phyloP scores from a whole-genome alignment of 306 rosid genomes.

The Prunus salicina region DNA sequence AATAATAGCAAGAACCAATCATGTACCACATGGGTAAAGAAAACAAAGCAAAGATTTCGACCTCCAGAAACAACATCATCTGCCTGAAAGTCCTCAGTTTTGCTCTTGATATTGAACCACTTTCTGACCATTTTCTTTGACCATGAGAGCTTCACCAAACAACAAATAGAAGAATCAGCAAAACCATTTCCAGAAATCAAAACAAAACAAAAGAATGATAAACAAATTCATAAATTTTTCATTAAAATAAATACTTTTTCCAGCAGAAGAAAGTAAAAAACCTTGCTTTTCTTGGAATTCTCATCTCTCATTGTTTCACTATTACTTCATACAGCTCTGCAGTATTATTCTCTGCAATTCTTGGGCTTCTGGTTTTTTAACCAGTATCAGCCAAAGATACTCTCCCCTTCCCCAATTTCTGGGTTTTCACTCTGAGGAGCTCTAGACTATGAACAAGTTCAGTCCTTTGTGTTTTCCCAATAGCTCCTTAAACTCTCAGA shows the following conservation, averaged over 20 bases:
- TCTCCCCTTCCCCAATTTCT: constrained; percentile 33
- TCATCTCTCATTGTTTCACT: constrained; percentile 82
- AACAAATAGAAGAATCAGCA: constrained; percentile 42
- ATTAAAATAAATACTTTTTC: background rate
- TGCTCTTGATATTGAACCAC: constrained; percentile 92
- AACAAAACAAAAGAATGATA: constrained; percentile 11
- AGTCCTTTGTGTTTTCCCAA: background rate
- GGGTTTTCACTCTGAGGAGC: constrained; percentile 20
- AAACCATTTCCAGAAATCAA: constrained; percentile 27
- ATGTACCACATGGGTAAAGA: constrained; percentile 19
- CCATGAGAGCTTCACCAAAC: constrained; percentile 91
- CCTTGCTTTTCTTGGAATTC: constrained; percentile 91
- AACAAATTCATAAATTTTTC: constrained; percentile 24
- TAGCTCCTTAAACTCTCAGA: constrained; percentile 3
- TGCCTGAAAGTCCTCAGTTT: constrained; percentile 69
- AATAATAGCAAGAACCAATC: constrained; percentile 7
- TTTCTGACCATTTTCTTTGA: constrained; percentile 98
- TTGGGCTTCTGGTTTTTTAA: constrained; percentile 24
- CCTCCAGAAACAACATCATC: constrained; percentile 76
- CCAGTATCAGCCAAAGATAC: constrained; percentile 29
- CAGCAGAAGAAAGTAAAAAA: constrained; percentile 31
- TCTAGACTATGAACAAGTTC: constrained; percentile 27
- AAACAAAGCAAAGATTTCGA: constrained; percentile 21
- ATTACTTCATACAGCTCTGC: constrained; percentile 64
- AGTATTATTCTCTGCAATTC: background rate